Evolutionary conservation across 768 basidiomycete genomes (phyloP).

Genomic region (Termitomyces titanicus): DNA sequence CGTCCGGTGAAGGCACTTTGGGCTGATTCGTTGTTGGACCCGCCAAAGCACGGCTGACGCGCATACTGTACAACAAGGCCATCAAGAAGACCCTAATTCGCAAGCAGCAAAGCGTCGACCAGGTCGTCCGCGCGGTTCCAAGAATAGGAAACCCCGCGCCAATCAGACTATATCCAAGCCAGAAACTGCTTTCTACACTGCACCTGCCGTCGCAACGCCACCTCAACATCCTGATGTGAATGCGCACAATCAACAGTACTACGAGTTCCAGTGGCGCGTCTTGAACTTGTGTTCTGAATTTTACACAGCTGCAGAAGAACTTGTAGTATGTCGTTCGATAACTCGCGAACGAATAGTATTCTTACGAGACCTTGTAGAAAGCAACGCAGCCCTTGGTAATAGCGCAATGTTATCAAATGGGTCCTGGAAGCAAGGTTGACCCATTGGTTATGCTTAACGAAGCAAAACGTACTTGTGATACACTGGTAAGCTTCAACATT

Average conservation of each 20-base stretch:
- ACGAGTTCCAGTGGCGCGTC: constrained; percentile 85
- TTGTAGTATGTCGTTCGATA: constrained; percentile 53
- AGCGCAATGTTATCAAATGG: constrained; percentile 78
- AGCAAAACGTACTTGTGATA: constrained; percentile 76
- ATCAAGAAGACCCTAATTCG: constrained; percentile 18
- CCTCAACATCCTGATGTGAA: constrained; percentile 48
- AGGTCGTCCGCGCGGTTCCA: constrained; percentile 77
- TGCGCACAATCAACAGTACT: constrained; percentile 72
- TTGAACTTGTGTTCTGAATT: constrained; percentile 82
- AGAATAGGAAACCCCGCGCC: constrained; percentile 57
- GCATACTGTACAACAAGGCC: constrained; percentile 22
- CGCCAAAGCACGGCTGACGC: constrained; percentile 19
- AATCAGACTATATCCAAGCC: constrained; percentile 26
- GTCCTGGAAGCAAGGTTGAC: constrained; percentile 64
- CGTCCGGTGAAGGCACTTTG: constrained; percentile 1
- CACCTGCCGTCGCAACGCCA: constrained; percentile 23
- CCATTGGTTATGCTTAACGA: constrained; percentile 71
- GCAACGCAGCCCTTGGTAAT: constrained; percentile 66
- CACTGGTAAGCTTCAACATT: constrained; percentile 45
- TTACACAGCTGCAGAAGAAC: constrained; percentile 81
- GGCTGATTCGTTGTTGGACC: constrained; percentile 9
- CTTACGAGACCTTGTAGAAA: constrained; percentile 34
- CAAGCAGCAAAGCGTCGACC: constrained; percentile 64
- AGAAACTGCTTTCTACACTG: constrained; percentile 43
- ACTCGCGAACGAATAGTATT: constrained; percentile 12